phyloP scores from a whole-genome alignment of 169 alveolate genomes.

The Ichthyophthirius multifiliis region DNA sequence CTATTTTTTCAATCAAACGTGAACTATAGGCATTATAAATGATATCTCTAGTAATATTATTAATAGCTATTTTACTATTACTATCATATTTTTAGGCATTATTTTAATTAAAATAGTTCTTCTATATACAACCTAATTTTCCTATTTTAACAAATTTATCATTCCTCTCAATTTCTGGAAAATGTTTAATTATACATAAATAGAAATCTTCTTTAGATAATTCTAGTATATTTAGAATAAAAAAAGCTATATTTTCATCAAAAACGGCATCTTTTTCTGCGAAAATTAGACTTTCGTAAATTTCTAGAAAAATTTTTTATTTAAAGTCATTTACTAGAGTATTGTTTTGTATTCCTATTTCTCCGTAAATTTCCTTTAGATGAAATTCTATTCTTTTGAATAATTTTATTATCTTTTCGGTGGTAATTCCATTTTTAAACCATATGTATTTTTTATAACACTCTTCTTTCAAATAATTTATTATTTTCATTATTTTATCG shows the following conservation, averaged over 20 bases:
- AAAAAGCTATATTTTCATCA: not conserved
- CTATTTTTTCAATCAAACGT: conserved; percentile 53
- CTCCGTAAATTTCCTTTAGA: not conserved
- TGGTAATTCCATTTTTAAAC: not conserved
- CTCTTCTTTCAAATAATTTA: not conserved
- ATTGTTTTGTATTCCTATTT: not conserved
- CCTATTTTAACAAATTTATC: not conserved
- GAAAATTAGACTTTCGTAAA: not conserved
- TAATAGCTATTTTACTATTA: not conserved
- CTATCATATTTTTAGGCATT: no score
- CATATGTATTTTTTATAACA: not conserved
- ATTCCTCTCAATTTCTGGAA: conserved; percentile 1
- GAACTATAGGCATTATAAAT: conserved; percentile 48
- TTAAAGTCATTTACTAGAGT: not conserved
- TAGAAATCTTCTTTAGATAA: conserved; percentile 4
- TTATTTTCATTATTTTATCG: not conserved
- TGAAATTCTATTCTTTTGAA: not conserved
- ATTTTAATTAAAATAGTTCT: not conserved
- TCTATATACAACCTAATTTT: not conserved
- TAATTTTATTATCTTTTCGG: not conserved
- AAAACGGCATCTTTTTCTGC: conserved; percentile 2
- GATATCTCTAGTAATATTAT: conserved; percentile 5
- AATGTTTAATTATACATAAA: not conserved
- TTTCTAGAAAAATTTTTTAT: not conserved
- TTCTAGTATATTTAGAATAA: not conserved